Conservation (phyloP, 805 yeast genomes). For the Wickerhamiella nectarea region DNA sequence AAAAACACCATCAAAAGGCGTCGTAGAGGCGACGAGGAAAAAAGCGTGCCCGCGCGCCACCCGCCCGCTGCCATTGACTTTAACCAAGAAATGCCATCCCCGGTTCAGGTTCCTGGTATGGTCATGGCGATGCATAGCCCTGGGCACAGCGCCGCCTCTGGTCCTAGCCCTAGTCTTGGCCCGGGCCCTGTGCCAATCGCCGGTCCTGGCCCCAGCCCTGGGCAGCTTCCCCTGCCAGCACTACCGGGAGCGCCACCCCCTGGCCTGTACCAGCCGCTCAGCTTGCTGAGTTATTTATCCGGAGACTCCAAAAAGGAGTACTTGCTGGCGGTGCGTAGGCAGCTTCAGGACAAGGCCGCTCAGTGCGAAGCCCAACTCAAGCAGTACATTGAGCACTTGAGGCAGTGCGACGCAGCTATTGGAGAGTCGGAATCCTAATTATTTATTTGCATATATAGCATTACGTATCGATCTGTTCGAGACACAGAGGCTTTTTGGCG, state of each 20-base stretch:
- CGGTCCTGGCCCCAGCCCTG: not conserved
- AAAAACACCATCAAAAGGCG: slow-evolving; percentile 62
- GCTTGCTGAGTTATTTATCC: slow-evolving; percentile 21
- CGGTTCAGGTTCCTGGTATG: not conserved
- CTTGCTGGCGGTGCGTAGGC: slow-evolving; percentile 24
- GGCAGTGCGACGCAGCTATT: slow-evolving; percentile 20
- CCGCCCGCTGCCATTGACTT: not conserved
- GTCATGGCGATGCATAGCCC: too few species aligned
- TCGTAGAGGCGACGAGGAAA: slow-evolving; percentile 30
- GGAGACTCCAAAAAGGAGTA: slow-evolving; percentile 24
- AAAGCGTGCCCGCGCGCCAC: not conserved
- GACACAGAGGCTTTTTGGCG: too few species aligned
- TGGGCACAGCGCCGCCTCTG: too few species aligned
- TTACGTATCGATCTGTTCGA: too few species aligned
- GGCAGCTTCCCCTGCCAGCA: not conserved
- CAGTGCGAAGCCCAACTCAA: slow-evolving; percentile 19
- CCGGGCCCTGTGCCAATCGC: not conserved
- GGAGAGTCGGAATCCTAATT: not conserved
- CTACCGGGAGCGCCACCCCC: not conserved
- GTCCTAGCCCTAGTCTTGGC: not conserved
- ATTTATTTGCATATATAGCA: not conserved
- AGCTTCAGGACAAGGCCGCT: slow-evolving; percentile 25
- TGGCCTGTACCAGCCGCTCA: slow-evolving; percentile 12
- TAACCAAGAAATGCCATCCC: not conserved
- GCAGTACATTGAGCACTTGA: slow-evolving; percentile 21